Evolutionary conservation across 1,284 basidiomycete genomes (phyloP), one percentile per base, ranked within the genome.

Genomic region (Malassezia japonica): DNA sequence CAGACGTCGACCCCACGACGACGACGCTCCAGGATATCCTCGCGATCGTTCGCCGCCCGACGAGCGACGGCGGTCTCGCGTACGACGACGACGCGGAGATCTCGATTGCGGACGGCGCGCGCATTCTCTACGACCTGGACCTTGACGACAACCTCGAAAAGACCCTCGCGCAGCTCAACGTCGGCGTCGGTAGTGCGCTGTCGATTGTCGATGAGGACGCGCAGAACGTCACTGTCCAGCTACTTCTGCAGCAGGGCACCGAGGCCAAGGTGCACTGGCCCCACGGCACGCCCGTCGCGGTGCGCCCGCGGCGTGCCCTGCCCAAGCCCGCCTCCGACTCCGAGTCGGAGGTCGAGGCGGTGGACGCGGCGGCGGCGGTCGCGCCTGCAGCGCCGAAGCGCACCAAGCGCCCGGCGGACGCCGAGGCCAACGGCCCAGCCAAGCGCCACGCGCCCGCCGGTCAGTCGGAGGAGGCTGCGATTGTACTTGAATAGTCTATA

Each of bases 171-270:
- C 83, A 83, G 58, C 67, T 92, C 45, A 82, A 79, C 41, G 33
- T 72, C 38, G 79, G 78, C 1, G 73, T 79, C 36, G 86, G 87
- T 12, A 87, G 83, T 74, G 88, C 91, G 74, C 68, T 98, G 60
- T 83, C 82, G 1, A 83, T 96, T 23, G 83, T 83, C 1, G 88
- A 92, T 67, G 88, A 91, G 64, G 87, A 92, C 36, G 56, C 55
- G 29, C 18, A 21, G 5, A 37, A 55, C 36, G 47, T 55, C 16
- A 58, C 52, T 6, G 50, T 67, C 31, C 62, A 70, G 31, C 46
- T 70, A 18, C 37, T 67, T 5, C 42, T 71, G 10, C 55, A 56
- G 6, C 40, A 47, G 7, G 41, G 33, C 7, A 23, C 29, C 2
- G 36, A 39, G 3, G 25, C 41, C 29, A 31, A 37, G 4, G 43